phyloP scores from a whole-genome alignment of 805 yeast species.

The Starmera caribaea region DNA sequence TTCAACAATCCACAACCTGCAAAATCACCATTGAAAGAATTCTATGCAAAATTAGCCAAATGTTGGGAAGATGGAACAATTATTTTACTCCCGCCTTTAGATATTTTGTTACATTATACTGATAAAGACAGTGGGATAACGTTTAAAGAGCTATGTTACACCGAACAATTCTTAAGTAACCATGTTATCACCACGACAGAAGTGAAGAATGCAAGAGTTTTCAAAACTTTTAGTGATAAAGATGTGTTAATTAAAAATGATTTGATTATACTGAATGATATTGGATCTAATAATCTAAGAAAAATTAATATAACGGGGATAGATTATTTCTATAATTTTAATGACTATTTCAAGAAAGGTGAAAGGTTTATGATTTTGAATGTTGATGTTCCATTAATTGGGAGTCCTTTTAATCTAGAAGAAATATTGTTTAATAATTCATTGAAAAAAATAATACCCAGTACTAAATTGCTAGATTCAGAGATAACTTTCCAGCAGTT shows the following conservation, averaged over 20 bases:
- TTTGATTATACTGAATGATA: conserved; percentile 40
- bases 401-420: conserved; percentile 17
- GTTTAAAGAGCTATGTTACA: conserved; percentile 44
- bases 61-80: conserved; percentile 33
- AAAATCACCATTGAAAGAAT: conserved; percentile 35
- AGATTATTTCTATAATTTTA: conserved; percentile 43
- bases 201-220: conserved; percentile 26
- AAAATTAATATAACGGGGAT: conserved; percentile 34
- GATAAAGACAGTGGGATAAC: conserved; percentile 29
- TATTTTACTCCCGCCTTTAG: conserved; percentile 57
- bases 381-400: conserved; percentile 47
- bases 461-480: no score
- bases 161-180: conserved; percentile 50
- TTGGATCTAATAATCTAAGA: conserved; percentile 44
- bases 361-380: conserved; percentile 45
- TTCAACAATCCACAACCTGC: conserved; percentile 54
- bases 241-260: conserved; percentile 49
- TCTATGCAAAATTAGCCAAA: conserved; percentile 30
- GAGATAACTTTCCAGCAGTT: conserved; percentile 27
- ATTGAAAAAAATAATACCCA: no score
- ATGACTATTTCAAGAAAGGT: conserved; percentile 50
- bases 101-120: conserved; percentile 28
- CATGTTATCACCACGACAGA: conserved; percentile 42
- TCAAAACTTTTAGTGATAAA: conserved; percentile 44
- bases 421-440: no score